Conservation (phyloP, 1,284 basidiomycete genomes). For the Moniliella sp. region DNA sequence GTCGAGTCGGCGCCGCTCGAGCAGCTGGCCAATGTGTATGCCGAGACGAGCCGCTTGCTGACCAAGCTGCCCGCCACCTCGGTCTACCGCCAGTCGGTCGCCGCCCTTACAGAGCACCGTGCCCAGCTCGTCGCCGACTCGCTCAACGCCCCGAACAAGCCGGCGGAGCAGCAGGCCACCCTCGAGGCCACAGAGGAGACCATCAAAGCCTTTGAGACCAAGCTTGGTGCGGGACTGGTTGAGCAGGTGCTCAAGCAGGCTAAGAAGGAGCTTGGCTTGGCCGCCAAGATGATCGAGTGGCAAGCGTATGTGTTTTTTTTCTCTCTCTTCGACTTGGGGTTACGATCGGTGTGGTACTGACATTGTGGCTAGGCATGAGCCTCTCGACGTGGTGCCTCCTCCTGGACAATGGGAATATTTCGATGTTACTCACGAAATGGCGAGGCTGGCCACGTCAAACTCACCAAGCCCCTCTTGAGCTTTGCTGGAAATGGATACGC, state of each 20-base stretch:
- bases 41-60: conserved; percentile 54
- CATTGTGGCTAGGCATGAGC: conserved; percentile 49
- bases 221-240: conserved; percentile 37
- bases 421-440: conserved; percentile 26
- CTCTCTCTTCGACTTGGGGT: background rate
- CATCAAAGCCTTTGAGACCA: conserved; percentile 48
- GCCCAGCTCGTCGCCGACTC: conserved; percentile 47
- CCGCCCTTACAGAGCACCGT: conserved; percentile 64
- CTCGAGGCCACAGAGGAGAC: conserved; percentile 46
- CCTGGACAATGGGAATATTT: conserved; percentile 70
- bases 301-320: conserved; percentile 54
- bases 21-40: conserved; percentile 53
- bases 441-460: too few species aligned
- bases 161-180: too few species aligned
- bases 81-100: conserved; percentile 72
- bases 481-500: too few species aligned
- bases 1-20: conserved; percentile 57
- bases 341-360: conserved; percentile 1
- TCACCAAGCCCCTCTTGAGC: too few species aligned
- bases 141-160: conserved; percentile 36
- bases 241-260: conserved; percentile 67
- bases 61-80: conserved; percentile 50
- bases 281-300: conserved; percentile 71
- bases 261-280: conserved; percentile 56
- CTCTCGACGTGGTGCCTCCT: conserved; percentile 56